Base-by-base conservation (phyloP, 208 protist genomes). In the Crithidia brevicula region DNA sequence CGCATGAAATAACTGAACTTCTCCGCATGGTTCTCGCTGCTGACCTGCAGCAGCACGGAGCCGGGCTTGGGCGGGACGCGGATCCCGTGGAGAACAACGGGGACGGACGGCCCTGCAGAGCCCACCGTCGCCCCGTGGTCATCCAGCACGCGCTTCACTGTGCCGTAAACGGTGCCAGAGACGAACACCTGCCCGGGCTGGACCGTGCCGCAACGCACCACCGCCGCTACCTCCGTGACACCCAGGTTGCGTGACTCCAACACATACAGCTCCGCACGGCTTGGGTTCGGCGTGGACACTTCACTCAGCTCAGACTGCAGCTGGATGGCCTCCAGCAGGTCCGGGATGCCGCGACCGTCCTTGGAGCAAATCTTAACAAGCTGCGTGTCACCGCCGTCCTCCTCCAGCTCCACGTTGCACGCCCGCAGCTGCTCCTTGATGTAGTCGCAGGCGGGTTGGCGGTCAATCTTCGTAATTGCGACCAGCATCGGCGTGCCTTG, bases 381-480 rank as follows among this genome's bases (percentile, higher is more conserved):
- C 68, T 97, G 95, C 9, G 96, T 86, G 58, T 99, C 96, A 47
- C 98, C 98, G 40, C 98, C 98, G 30, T 94, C 83, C 61, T 97
- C 91, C 73, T 99, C 98, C 10, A 97, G 54, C 42, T 95, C 79
- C 15, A 98, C 60, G 27, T 82, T 85, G 74, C 85, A 63, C 28
- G 72, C 67, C 1, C 90, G 42, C 25, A 99, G 94, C 47, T 96
- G 84, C 6, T 85, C 25, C 67, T 94, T 95, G 7, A 98, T 74
- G 25, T 72, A 46, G 15, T 97, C 81, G 50, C 80, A 50, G 58
- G 98, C 84, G 0, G 83, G 88, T 30, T 88, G 79, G 23, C 97
- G 94, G 74, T 99, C 98, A 30, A 97, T 98, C 85, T 99, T 99
- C 28, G 98, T 99, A 64, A 99, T 88, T 7, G 97, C 98, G 0